Conservation (phyloP, 2,329 filamentous ascomycete genomes). For the Diaporthe citrichinensis region DNA sequence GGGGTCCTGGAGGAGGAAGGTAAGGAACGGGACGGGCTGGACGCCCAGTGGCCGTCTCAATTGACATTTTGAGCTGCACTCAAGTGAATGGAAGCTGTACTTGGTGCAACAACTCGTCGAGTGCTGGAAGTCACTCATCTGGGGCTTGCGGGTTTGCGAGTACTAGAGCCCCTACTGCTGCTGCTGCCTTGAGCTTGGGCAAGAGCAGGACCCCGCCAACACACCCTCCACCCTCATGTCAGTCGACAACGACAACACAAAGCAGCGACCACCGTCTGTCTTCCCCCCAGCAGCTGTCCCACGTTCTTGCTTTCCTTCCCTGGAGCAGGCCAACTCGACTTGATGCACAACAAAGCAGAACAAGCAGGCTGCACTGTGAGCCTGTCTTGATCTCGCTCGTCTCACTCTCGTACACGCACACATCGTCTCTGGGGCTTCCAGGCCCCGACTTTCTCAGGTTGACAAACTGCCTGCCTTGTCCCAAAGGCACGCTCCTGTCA, state of each 20-base stretch:
- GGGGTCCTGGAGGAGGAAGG: neutral
- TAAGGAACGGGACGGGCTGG: no score
- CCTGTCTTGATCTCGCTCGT: neutral
- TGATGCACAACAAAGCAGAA: neutral
- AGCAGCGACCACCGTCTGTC: neutral
- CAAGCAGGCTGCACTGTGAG: neutral
- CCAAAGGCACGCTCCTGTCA: neutral
- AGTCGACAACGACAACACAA: neutral
- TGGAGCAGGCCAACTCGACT: neutral
- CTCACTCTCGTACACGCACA: neutral
- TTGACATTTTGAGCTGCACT: neutral
- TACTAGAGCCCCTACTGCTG: neutral
- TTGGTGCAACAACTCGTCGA: neutral
- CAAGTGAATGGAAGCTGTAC: constrained; percentile 7
- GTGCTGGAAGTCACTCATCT: neutral
- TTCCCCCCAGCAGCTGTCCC: neutral
- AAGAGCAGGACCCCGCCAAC: neutral
- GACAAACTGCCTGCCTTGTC: neutral
- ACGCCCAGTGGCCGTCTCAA: neutral
- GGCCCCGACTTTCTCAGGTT: neutral
- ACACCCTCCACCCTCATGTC: neutral
- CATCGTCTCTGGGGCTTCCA: neutral
- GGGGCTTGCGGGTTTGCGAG: neutral
- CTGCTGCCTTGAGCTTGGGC: constrained; percentile 20
- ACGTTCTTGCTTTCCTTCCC: neutral